A percentile compares a stretch with the other conserved stretches of the same genome.
phyloP scores from a whole-genome alignment of 352 stramenopile genomes.

The Plasmopara viticola region DNA sequence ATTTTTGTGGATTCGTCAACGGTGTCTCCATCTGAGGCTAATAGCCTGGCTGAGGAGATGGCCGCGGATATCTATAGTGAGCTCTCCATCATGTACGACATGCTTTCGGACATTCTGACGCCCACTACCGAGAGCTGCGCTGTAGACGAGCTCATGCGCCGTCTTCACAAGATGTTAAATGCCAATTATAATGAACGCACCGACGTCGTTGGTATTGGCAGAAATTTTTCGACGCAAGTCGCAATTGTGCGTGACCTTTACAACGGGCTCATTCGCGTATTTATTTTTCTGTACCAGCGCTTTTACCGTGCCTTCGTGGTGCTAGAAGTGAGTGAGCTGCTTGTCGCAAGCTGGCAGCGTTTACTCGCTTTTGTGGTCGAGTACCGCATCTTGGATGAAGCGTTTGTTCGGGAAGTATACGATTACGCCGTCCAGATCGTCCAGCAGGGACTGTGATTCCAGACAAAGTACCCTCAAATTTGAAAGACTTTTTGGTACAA shows the following conservation, averaged over 20 bases:
- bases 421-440: conserved; percentile 47
- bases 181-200: conserved; percentile 3
- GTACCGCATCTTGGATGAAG: conserved; percentile 54
- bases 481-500: conserved; percentile 1
- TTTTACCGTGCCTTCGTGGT: conserved; percentile 48
- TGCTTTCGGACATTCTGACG: conserved; percentile 56
- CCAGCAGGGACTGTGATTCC: no score
- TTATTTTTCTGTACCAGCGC: conserved; percentile 57
- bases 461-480: no score
- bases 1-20: conserved; percentile 37
- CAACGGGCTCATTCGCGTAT: conserved; percentile 57
- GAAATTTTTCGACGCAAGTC: conserved; percentile 15
- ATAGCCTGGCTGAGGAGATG: conserved; percentile 49
- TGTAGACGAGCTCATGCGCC: conserved; percentile 55
- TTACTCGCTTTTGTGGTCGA: conserved; percentile 56
- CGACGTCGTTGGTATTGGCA: background rate
- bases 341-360: conserved; percentile 51
- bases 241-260: conserved; percentile 46
- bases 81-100: conserved; percentile 55
- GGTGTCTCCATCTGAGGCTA: conserved; percentile 38
- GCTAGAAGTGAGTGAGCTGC: conserved; percentile 51
- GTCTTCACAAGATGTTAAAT: conserved; percentile 27
- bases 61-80: conserved; percentile 59
- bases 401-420: conserved; percentile 49
- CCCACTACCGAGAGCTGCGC: conserved; percentile 34